Evolutionary conservation across 2,329 filamentous ascomycete species (phyloP).

Genomic region (Dichotomopilus funicola): DNA sequence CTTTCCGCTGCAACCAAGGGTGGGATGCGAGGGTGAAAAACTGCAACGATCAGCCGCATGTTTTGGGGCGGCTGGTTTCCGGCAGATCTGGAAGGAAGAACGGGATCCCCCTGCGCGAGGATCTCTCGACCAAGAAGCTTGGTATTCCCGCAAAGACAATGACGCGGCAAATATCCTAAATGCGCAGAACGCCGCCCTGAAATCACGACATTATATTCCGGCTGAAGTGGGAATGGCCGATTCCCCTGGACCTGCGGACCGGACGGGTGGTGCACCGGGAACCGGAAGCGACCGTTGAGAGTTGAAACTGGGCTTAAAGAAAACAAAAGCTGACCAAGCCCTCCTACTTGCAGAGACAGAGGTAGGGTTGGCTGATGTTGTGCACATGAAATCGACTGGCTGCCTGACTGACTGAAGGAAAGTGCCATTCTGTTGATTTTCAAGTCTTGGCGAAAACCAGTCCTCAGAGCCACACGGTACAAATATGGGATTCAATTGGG

Average conservation of each 20-base stretch:
- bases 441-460: too few species aligned
- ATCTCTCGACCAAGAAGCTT: constrained; percentile 10
- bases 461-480: too few species aligned
- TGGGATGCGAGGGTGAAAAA: constrained; percentile 1
- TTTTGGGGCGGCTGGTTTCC: constrained; percentile 20
- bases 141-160: constrained; percentile 18
- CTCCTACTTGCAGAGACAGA: too few species aligned
- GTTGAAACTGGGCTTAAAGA: too few species aligned
- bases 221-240: constrained; percentile 20
- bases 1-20: constrained; percentile 9
- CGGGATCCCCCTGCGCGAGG: not conserved
- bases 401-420: too few species aligned
- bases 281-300: not conserved
- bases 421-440: too few species aligned
- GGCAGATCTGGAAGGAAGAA: constrained; percentile 19
- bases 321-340: too few species aligned
- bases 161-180: constrained; percentile 24
- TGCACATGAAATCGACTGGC: too few species aligned
- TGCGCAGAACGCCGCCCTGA: constrained; percentile 13
- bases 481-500: too few species aligned
- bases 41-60: constrained; percentile 16
- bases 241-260: constrained; percentile 18
- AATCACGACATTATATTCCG: constrained; percentile 21
- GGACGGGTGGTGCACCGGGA: constrained; percentile 12
- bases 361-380: too few species aligned